Evolutionary conservation across 805 yeast genomes (phyloP).

Genomic region (Candida nonsorbophila): DNA sequence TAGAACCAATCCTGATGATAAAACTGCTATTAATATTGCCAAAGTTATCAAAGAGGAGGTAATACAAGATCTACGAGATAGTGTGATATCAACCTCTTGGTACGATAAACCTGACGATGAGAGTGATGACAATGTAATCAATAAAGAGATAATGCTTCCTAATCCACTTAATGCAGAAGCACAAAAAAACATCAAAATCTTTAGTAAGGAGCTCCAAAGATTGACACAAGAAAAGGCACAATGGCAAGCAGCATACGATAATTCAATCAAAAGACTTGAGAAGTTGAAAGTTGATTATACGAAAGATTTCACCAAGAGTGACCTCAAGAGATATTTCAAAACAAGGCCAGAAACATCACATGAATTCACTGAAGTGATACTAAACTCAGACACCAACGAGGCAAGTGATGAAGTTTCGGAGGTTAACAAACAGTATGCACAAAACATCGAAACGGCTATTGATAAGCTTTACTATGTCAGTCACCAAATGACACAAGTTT

Average conservation of each 20-base stretch:
- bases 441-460: slow-evolving; percentile 20
- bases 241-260: slow-evolving; percentile 37
- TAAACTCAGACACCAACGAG: slow-evolving; percentile 1
- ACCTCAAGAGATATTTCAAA: slow-evolving; percentile 3
- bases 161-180: slow-evolving; percentile 59
- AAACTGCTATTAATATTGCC: slow-evolving; percentile 48
- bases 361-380: too few species aligned
- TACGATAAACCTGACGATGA: slow-evolving; percentile 37
- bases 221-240: slow-evolving; percentile 42
- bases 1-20: slow-evolving; percentile 27
- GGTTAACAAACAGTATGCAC: slow-evolving; percentile 10
- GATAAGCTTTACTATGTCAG: slow-evolving; percentile 33
- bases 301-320: slow-evolving; percentile 2
- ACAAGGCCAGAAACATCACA: slow-evolving; percentile 1
- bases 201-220: slow-evolving; percentile 37
- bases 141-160: slow-evolving; percentile 38
- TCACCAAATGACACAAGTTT: slow-evolving; percentile 20
- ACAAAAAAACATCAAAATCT: slow-evolving; percentile 39
- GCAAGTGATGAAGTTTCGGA: slow-evolving; percentile 7
- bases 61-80: slow-evolving; percentile 52
- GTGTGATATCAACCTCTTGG: slow-evolving; percentile 65
- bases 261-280: slow-evolving; percentile 11
- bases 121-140: slow-evolving; percentile 14
- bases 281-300: slow-evolving; percentile 2
- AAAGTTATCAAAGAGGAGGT: slow-evolving; percentile 61